Evolutionary conservation across 2,329 filamentous ascomycete genomes (phyloP), one percentile per base, ranked within the genome.

Genomic region (Fonsecaea nubica): DNA sequence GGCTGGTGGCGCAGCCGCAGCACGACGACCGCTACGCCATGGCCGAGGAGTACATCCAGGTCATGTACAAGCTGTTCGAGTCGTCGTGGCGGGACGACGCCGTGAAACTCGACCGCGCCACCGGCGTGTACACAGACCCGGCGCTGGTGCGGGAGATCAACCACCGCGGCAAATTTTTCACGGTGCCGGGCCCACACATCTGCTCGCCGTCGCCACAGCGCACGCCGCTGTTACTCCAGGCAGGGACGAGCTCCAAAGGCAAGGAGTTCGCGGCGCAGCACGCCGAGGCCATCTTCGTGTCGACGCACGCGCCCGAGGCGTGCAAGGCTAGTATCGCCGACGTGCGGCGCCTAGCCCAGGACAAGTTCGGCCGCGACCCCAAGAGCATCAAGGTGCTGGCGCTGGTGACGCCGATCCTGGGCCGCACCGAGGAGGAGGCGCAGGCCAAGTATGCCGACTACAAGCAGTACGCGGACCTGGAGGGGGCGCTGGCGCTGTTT

Each of bases 31-130:
- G 88, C 63, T 92, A 91, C 70, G 82, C 80, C 6, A 83, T 86
- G 36, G 89, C 84, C 21, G 88, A 87, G 72, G 90, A 87, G 76
- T 91, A 87, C 76, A 61, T 67, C 18, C 36, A 63, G 15, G 65
- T 64, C 33, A 48, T 67, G 55, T 64, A 64, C 52, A 64, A 64
- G 57, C 40, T 64, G 42, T 67, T 48, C 1, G 84, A 90, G 72
- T 87, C 85, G 0, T 90, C 87, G 0, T 91, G 89, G 87, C 81
- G 87, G 40, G 84, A 87, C 62, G 87, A 90, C 72, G 89, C 89
- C 0, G 86, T 91, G 0, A 80, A 85, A 35, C 80, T 86, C 0
- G 84, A 90, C 72, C 82, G 84, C 12, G 77, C 85, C 64, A 82
- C 80, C 4, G 86, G 86, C 0, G 76, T 89, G 55, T 91, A 90